Base-by-base conservation (phyloP, 129 eudicot genomes). In the Artemisia argyi region DNA sequence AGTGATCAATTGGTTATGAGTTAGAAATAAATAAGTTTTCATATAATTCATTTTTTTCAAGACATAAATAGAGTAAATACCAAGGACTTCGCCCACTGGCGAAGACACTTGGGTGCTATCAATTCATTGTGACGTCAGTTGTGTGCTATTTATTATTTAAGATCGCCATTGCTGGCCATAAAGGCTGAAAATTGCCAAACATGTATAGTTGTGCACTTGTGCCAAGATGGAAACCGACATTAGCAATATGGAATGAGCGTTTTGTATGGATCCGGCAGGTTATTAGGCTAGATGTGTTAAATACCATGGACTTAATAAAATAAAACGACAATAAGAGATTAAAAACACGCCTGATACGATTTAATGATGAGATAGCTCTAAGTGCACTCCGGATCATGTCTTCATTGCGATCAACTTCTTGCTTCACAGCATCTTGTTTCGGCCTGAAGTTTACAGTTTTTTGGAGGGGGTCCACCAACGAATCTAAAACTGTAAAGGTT, bases 351-450 rank as follows among this genome's bases (percentile, higher is more conserved):
- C 98, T 85, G 73, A 90, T 85, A 61, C 91, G 89, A 65, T 88
- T 90, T 71, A 95, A 82, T 67, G 97, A 84, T 20, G 99, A 89
- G 78, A 95, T 85, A 72, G 97, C 91, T 26, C 99, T 76, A 69
- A 95, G 94, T 61, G 99, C 96, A 78, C 97, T 94, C 32, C 97
- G 77, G 32, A 90, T 90, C 99, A 94, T 94, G 83, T 94, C 99
- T 78, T 94, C 97, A 79, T 94, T 94, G 68, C 97, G 99, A 76
- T 95, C 99, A 70, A 95, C 96, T 86, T 95, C 99, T 85, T 95
- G 99, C 75, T 95, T 95, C 55, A 95, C 99, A 65, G 99, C 99
- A 88, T 95, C 97, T 69, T 88, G 96, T 78, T 90, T 95, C 7
- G 97, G 97, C 83, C 85, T 95, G 79, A 88, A 95, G 76, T 78